Conservation (phyloP, 768 basidiomycete species). For the Hygrocybe punicea region DNA sequence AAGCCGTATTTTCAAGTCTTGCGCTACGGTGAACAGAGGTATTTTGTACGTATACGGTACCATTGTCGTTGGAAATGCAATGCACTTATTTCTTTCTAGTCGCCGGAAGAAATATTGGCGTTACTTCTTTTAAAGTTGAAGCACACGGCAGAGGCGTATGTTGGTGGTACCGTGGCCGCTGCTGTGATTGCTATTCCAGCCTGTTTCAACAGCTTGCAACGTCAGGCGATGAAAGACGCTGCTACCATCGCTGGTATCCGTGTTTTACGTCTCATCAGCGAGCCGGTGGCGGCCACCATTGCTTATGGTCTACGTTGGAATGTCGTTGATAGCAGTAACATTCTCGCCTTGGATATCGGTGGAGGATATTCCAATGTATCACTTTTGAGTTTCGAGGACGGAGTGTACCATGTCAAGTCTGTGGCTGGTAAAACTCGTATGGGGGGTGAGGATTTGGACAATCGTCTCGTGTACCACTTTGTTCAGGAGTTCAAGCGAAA, state of each 20-base stretch:
- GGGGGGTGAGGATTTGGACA: slow-evolving; percentile 59
- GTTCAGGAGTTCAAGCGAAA: slow-evolving; percentile 95
- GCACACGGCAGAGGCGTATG: slow-evolving; percentile 67
- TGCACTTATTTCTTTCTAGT: slow-evolving; percentile 25
- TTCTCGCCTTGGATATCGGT: slow-evolving; percentile 70
- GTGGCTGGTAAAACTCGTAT: slow-evolving; percentile 72
- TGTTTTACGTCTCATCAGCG: slow-evolving; percentile 65
- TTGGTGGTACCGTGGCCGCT: slow-evolving; percentile 59
- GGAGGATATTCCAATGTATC: slow-evolving; percentile 75
- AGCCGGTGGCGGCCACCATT: slow-evolving; percentile 67
- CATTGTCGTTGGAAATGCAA: neutral
- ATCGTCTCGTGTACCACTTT: slow-evolving; percentile 75
- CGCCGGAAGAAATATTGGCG: slow-evolving; percentile 65
- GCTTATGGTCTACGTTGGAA: slow-evolving; percentile 68
- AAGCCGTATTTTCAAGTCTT: slow-evolving; percentile 54
- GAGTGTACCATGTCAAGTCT: slow-evolving; percentile 68
- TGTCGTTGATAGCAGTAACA: slow-evolving; percentile 52
- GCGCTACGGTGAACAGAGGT: slow-evolving; percentile 53
- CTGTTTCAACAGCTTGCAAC: slow-evolving; percentile 55
- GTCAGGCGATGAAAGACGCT: slow-evolving; percentile 68
- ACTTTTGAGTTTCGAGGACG: slow-evolving; percentile 63
- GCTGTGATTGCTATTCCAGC: slow-evolving; percentile 60
- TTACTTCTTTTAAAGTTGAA: slow-evolving; percentile 69
- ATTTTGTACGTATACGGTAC: slow-evolving; percentile 42
- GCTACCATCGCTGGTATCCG: slow-evolving; percentile 63